phyloP scores from a whole-genome alignment of 495 filamentous ascomycete genomes.

The Aspergillus conjunctus region DNA sequence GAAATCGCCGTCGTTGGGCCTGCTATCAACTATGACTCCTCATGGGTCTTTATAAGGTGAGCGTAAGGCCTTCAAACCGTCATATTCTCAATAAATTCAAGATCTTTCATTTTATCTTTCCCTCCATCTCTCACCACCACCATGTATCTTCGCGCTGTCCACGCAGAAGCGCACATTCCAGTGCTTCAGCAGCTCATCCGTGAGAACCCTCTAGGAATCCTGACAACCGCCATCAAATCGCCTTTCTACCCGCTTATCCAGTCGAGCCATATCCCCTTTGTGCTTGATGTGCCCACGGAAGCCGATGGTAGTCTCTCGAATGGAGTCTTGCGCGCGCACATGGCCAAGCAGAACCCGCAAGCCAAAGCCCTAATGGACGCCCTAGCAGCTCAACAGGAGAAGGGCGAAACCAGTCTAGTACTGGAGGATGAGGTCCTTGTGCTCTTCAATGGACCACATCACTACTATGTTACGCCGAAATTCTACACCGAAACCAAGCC shows the following conservation, averaged over 20 bases:
- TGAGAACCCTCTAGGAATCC: slow-evolving; percentile 55
- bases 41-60: slow-evolving; percentile 5
- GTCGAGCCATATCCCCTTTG: slow-evolving; percentile 57
- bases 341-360: slow-evolving; percentile 59
- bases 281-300: slow-evolving; percentile 47
- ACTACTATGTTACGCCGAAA: slow-evolving; percentile 62
- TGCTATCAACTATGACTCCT: slow-evolving; percentile 10
- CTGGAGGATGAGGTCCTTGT: slow-evolving; percentile 44
- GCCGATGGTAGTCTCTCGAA: slow-evolving; percentile 30
- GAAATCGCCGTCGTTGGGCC: background rate
- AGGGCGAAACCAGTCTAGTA: slow-evolving; percentile 8
- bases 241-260: slow-evolving; percentile 48
- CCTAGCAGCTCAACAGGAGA: slow-evolving; percentile 16
- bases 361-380: slow-evolving; percentile 56
- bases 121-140: background rate
- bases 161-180: slow-evolving; percentile 18
- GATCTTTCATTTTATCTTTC: background rate
- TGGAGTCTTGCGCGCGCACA: slow-evolving; percentile 53
- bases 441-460: slow-evolving; percentile 52
- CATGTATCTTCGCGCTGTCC: slow-evolving; percentile 24
- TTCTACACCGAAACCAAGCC: slow-evolving; percentile 62
- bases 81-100: background rate
- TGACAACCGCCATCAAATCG: slow-evolving; percentile 57
- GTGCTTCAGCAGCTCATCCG: slow-evolving; percentile 43
- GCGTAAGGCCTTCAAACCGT: background rate